phyloP scores from a whole-genome alignment of 805 yeast genomes.

The Cyberlindnera americana region DNA sequence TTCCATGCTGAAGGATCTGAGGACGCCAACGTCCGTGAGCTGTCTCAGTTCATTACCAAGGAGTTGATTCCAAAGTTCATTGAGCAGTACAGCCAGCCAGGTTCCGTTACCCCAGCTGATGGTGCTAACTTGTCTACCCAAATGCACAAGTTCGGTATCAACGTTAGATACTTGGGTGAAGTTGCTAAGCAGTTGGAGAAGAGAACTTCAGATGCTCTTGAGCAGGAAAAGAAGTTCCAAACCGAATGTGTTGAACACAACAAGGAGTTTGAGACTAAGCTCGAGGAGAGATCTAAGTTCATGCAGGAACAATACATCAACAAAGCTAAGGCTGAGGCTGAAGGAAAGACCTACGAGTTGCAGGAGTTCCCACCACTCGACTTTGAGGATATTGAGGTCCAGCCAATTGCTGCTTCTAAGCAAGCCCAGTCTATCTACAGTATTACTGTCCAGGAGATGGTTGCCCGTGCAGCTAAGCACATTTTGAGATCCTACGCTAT shows the following conservation, averaged over 20 bases:
- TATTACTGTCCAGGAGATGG: constrained; percentile 49
- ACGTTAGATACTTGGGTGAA: constrained; percentile 79
- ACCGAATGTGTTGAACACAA: constrained; percentile 20
- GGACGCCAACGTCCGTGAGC: constrained; percentile 54
- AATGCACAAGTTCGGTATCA: constrained; percentile 81
- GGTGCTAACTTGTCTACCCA: constrained; percentile 68
- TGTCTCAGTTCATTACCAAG: constrained; percentile 59
- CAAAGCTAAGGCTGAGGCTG: constrained; percentile 25
- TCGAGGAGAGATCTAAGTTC: constrained; percentile 13
- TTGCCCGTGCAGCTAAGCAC: constrained; percentile 79
- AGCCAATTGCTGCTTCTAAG: constrained; percentile 11
- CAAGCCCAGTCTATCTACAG: constrained; percentile 16
- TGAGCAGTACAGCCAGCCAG: constrained; percentile 40
- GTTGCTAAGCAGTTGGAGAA: constrained; percentile 39
- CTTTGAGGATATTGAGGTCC: constrained; percentile 20
- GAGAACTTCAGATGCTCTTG: constrained; percentile 28
- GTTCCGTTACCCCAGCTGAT: constrained; percentile 65
- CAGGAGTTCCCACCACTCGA: constrained; percentile 22
- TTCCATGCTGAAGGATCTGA: constrained; percentile 38
- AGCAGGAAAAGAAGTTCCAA: constrained; percentile 11
- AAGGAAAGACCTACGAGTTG: constrained; percentile 23
- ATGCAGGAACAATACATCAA: constrained; percentile 19
- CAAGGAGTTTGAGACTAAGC: constrained; percentile 17
- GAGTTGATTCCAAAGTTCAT: constrained; percentile 62
- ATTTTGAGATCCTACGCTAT: constrained; percentile 49